These are phyloP conservation scores for Heritiera fomes DNA, from an alignment of 345 rosid species.

Conservation along the genomic window DNA sequence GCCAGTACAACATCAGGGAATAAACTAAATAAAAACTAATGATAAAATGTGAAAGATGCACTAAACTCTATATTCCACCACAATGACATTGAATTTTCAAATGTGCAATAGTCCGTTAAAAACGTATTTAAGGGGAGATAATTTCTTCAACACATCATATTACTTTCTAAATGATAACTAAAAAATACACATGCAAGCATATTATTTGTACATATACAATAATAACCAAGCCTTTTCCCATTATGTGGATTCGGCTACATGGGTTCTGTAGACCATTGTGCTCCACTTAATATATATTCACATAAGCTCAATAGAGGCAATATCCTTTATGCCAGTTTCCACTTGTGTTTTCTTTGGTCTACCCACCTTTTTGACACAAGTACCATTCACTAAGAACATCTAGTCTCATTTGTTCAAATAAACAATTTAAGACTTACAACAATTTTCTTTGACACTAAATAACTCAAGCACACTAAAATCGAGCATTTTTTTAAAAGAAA, in stretches of 20 bases:
- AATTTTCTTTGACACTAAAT: background rate
- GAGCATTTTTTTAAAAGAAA: background rate
- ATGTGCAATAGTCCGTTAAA: background rate
- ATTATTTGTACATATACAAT: background rate
- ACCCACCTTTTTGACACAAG: background rate
- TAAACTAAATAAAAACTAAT: background rate
- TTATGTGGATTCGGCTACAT: background rate
- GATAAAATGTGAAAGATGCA: background rate
- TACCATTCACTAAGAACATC: background rate
- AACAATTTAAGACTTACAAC: background rate
- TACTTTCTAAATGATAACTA: background rate
- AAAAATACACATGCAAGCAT: background rate
- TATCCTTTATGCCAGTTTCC: background rate
- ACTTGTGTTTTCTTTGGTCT: background rate
- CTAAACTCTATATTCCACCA: constrained; percentile 4
- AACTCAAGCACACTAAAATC: background rate
- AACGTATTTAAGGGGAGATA: background rate
- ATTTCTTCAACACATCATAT: background rate
- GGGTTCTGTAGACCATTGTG: background rate
- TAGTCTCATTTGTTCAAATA: background rate
- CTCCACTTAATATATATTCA: background rate
- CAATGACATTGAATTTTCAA: background rate
- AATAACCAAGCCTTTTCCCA: background rate
- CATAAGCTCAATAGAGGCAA: background rate
- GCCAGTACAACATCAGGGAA: background rate